phyloP scores from a whole-genome alignment of 768 basidiomycete species.

The Pseudohyphozyma bogoriensis region DNA sequence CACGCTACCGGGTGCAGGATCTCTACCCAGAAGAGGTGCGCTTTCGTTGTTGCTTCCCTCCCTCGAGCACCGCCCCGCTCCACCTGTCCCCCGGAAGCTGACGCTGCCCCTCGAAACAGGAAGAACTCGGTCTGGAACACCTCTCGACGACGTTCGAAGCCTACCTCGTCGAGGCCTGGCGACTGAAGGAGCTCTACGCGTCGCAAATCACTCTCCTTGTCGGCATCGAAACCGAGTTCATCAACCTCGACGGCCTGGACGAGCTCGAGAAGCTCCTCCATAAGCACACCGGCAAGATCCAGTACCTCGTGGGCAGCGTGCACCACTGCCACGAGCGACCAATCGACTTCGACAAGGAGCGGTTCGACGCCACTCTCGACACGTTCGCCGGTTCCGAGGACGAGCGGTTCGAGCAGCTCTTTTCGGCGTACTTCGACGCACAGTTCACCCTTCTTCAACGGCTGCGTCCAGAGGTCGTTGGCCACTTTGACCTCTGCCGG shows the following conservation, averaged over 20 bases:
- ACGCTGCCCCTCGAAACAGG: constrained; percentile 40
- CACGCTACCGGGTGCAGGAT: constrained; percentile 68
- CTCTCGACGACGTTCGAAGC: constrained; percentile 57
- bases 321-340: constrained; percentile 82
- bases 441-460: constrained; percentile 62
- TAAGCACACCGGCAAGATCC: constrained; percentile 48
- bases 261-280: constrained; percentile 49
- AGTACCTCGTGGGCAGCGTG: constrained; percentile 84
- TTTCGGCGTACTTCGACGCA: constrained; percentile 65
- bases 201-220: constrained; percentile 64
- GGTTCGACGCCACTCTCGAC: constrained; percentile 55
- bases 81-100: not conserved
- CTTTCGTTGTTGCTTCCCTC: not conserved
- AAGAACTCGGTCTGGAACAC: constrained; percentile 46
- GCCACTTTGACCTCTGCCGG: constrained; percentile 86
- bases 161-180: constrained; percentile 70
- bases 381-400: constrained; percentile 34
- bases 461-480: constrained; percentile 77
- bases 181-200: constrained; percentile 56
- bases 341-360: constrained; percentile 78
- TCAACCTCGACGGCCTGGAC: constrained; percentile 57
- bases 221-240: constrained; percentile 86
- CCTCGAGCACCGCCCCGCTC: no score
- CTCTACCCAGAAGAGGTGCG: constrained; percentile 92
- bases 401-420: constrained; percentile 29